Conservation (phyloP, 306 rosid genomes). For the Vachellia collinsii region DNA sequence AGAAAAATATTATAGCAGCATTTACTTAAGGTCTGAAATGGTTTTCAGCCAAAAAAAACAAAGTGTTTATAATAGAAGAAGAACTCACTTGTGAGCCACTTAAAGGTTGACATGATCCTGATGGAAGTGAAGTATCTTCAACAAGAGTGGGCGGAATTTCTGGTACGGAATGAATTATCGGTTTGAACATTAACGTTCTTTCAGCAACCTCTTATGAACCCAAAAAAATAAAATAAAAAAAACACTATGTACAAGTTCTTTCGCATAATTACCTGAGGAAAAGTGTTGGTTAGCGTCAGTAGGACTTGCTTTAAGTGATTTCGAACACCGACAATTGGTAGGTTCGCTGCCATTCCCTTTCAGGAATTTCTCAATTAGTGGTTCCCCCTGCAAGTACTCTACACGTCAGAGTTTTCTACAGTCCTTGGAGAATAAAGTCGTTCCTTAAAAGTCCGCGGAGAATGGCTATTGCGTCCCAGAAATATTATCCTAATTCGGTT, state of each 20-base stretch:
- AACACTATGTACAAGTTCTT: conserved; percentile 4
- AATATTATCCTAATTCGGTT: not conserved
- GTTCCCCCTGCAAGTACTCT: conserved; percentile 48
- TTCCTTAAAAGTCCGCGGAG: not conserved
- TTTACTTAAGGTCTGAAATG: not conserved
- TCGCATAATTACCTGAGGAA: conserved; percentile 59
- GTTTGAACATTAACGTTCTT: conserved; percentile 1
- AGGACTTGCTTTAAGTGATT: conserved; percentile 44
- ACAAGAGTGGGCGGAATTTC: conserved; percentile 62
- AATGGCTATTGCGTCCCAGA: not conserved
- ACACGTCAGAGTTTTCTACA: conserved; percentile 3
- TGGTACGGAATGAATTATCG: conserved; percentile 38
- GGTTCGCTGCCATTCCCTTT: conserved; percentile 47
- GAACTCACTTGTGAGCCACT: conserved; percentile 57
- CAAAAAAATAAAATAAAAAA: too few relatives aligned
- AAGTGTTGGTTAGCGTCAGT: conserved; percentile 48
- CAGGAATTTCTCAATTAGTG: conserved; percentile 43
- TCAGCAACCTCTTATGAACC: conserved; percentile 3
- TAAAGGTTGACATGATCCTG: conserved; percentile 44
- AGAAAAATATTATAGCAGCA: not conserved
- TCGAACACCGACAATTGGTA: conserved; percentile 44
- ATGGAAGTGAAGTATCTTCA: conserved; percentile 59
- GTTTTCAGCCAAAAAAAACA: not conserved
- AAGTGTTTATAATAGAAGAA: conserved; percentile 17
- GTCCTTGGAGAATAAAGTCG: not conserved